These are phyloP conservation scores for Coccomyxa subellipsoidea DNA, from an alignment of 163 green algal genomes.

Conservation along the genomic window DNA sequence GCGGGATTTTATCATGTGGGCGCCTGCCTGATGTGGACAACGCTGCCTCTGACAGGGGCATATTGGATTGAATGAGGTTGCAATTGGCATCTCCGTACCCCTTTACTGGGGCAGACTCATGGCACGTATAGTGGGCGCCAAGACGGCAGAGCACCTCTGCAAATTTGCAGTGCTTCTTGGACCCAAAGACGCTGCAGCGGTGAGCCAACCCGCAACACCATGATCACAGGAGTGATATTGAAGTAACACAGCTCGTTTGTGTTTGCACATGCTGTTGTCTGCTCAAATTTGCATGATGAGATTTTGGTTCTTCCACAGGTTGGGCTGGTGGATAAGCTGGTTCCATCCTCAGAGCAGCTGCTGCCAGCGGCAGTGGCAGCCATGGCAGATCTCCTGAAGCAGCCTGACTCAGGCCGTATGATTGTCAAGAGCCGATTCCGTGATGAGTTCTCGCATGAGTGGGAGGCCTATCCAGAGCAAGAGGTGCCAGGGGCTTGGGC, in stretches of 20 bases:
- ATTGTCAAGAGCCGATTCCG: conserved; percentile 45
- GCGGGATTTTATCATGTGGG: not conserved
- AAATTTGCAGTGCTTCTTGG: conserved; percentile 15
- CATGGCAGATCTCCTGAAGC: conserved; percentile 33
- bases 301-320: conserved; percentile 3
- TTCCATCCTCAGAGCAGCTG: conserved; percentile 33
- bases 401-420: conserved; percentile 37
- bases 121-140: conserved; percentile 29
- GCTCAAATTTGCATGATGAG: not conserved
- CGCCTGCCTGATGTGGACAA: not conserved
- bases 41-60: conserved; percentile 14
- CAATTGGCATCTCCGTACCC: conserved; percentile 67
- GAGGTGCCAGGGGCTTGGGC: conserved; percentile 44
- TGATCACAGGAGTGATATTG: too few relatives aligned
- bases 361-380: conserved; percentile 31
- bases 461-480: conserved; percentile 27
- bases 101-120: conserved; percentile 53
- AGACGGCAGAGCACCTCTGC: conserved; percentile 32
- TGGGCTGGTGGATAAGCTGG: conserved; percentile 51
- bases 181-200: not conserved
- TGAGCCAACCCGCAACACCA: too few relatives aligned
- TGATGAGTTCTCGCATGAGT: conserved; percentile 39
- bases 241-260: too few relatives aligned
- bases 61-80: conserved; percentile 72
- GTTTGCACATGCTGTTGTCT: too few relatives aligned